Percentiles rank a stretch among this genome's conserved stretches.
Conservation (phyloP, 2,329 filamentous ascomycete genomes). For the Tolypocladium paradoxum region DNA sequence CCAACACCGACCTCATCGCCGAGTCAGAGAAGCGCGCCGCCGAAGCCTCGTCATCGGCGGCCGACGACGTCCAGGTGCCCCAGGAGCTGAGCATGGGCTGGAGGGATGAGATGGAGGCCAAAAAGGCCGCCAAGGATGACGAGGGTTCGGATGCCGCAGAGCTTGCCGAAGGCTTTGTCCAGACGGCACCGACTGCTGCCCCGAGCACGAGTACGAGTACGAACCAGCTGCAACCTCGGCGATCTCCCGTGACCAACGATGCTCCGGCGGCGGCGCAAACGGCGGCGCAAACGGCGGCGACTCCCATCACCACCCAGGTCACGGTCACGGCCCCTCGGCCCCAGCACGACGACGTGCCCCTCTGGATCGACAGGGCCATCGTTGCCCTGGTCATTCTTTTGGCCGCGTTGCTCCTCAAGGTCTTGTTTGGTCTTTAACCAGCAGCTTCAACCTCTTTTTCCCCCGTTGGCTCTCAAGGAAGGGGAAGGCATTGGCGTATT, state of each 20-base stretch:
- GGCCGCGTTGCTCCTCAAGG: conserved; percentile 55
- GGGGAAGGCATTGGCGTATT: not conserved
- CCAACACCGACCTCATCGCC: conserved; percentile 62
- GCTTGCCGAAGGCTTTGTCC: conserved; percentile 48
- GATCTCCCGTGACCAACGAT: not conserved
- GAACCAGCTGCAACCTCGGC: not conserved
- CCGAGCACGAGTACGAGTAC: not conserved
- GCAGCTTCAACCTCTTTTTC: not conserved
- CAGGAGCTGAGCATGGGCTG: conserved; percentile 56
- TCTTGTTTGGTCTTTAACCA: conserved; percentile 23
- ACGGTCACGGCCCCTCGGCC: conserved; percentile 5
- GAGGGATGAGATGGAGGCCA: conserved; percentile 55
- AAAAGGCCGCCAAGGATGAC: conserved; percentile 4
- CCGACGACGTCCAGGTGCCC: conserved; percentile 37
- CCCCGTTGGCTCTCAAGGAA: not conserved
- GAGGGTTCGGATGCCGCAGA: conserved; percentile 33
- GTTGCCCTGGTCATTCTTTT: conserved; percentile 60
- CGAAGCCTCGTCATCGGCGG: conserved; percentile 19
- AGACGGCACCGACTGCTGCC: conserved; percentile 26
- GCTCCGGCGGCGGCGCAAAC: not conserved
- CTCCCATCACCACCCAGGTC: not conserved
- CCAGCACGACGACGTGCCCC: conserved; percentile 40
- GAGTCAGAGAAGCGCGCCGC: conserved; percentile 54
- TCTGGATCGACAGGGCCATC: conserved; percentile 77
- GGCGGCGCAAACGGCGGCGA: not conserved